Percentiles rank a stretch among this genome's conserved stretches.
Evolutionary conservation across 495 filamentous ascomycete genomes (phyloP).

Genomic region (Cetradonia linearis): DNA sequence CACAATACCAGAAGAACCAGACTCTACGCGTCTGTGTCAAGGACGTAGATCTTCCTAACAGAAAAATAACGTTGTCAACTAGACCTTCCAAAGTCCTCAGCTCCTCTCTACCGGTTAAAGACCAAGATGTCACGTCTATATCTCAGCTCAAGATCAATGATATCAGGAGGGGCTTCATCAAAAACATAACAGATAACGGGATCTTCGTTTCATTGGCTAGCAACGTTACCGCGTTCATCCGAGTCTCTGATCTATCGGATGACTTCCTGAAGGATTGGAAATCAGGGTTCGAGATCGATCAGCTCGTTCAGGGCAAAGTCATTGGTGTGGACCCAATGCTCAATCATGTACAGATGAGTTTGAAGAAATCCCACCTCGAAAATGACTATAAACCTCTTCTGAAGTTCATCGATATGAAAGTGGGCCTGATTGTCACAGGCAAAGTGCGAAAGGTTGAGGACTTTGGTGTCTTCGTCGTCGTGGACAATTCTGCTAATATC

Average conservation of each 20-base stretch:
- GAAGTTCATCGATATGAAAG: conserved; percentile 59
- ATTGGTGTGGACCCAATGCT: conserved; percentile 51
- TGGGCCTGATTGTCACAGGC: conserved; percentile 72
- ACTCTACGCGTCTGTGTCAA: conserved; percentile 73
- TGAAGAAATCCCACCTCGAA: conserved; percentile 76
- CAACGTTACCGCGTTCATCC: conserved; percentile 68
- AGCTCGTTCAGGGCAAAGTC: conserved; percentile 81
- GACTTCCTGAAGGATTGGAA: conserved; percentile 93
- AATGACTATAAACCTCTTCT: conserved; percentile 62
- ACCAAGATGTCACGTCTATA: conserved; percentile 61
- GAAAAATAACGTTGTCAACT: conserved; percentile 69
- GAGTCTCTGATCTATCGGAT: conserved; percentile 81
- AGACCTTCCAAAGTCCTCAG: conserved; percentile 80
- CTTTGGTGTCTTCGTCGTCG: conserved; percentile 85
- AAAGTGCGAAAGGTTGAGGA: conserved; percentile 88
- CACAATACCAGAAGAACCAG: conserved; percentile 66
- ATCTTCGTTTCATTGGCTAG: conserved; percentile 73
- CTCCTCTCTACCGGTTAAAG: conserved; percentile 72
- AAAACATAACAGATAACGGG: conserved; percentile 74
- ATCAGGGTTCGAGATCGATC: conserved; percentile 69
- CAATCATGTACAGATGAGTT: conserved; percentile 70
- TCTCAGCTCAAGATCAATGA: conserved; percentile 68
- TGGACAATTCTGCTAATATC: conserved; percentile 74
- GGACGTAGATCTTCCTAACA: conserved; percentile 70
- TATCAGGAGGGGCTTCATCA: conserved; percentile 79